Conservation (phyloP, 306 rosid genomes). For the Rosa persica region DNA sequence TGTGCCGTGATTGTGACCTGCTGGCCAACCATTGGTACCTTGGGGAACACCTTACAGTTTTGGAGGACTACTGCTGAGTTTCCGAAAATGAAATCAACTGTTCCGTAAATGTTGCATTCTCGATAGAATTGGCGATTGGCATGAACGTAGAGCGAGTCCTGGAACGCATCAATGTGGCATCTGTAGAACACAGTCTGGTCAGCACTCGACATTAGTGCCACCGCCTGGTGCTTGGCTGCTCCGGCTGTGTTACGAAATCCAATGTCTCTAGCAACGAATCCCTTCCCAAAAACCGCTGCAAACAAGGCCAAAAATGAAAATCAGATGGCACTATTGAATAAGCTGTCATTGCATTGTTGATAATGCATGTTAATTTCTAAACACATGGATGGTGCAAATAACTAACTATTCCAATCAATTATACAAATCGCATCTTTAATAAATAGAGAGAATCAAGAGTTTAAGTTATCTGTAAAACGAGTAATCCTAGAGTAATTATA, state of each 20-base stretch:
- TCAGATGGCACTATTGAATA: background rate
- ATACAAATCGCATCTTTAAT: too few relatives aligned
- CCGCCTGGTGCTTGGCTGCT: constrained; percentile 73
- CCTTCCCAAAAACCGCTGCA: constrained; percentile 63
- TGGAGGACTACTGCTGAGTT: constrained; percentile 66
- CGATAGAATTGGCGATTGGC: constrained; percentile 67
- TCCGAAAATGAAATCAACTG: constrained; percentile 82
- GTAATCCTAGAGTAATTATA: too few relatives aligned
- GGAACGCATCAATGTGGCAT: constrained; percentile 59
- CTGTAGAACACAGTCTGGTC: constrained; percentile 65
- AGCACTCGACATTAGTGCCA: constrained; percentile 60
- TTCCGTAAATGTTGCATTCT: constrained; percentile 65
- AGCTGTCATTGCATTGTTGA: too few relatives aligned
- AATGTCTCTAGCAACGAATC: constrained; percentile 64
- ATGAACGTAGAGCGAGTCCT: constrained; percentile 65
- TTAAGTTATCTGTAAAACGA: too few relatives aligned
- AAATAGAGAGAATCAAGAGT: too few relatives aligned
- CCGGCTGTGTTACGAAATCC: constrained; percentile 73
- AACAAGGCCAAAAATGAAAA: background rate
- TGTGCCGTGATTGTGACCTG: constrained; percentile 79
- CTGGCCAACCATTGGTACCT: constrained; percentile 52
- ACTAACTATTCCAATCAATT: too few relatives aligned
- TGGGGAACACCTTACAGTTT: constrained; percentile 55
- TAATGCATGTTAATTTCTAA: too few relatives aligned
- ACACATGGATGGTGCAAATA: too few relatives aligned